phyloP scores from a whole-genome alignment of 2,329 filamentous ascomycete genomes.

The Aspergillus versicolor region DNA sequence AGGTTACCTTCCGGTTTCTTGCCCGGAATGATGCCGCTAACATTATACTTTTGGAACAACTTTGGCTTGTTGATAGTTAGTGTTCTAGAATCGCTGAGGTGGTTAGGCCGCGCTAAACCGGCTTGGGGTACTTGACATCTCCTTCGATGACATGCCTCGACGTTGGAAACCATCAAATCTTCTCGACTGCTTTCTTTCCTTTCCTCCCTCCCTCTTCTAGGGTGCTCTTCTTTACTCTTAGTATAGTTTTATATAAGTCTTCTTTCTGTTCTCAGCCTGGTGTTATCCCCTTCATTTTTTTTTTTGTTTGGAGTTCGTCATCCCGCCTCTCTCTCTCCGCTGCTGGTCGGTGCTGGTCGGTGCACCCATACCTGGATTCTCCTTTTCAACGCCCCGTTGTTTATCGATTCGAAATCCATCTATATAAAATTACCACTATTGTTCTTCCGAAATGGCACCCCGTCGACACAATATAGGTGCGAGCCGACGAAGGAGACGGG shows the following conservation, averaged over 20 bases:
- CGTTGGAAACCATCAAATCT: constrained; percentile 23
- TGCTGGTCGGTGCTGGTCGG: constrained; percentile 17
- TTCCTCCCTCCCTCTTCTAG: constrained; percentile 22
- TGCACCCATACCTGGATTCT: constrained; percentile 15
- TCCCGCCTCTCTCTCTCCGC: constrained; percentile 17
- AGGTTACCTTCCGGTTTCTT: background rate
- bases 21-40: background rate
- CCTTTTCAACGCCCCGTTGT: background rate
- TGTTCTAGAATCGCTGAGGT: constrained; percentile 26
- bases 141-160: constrained; percentile 26
- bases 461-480: constrained; percentile 45
- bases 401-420: background rate
- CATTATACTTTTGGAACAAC: background rate
- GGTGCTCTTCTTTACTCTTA: constrained; percentile 16
- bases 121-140: constrained; percentile 28
- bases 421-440: constrained; percentile 3
- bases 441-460: constrained; percentile 40
- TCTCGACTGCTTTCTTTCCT: constrained; percentile 13
- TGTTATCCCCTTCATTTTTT: constrained; percentile 19
- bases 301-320: constrained; percentile 13
- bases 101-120: constrained; percentile 22
- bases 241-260: background rate
- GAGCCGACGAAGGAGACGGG: constrained; percentile 45
- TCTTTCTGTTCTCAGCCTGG: constrained; percentile 8
- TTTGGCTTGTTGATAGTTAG: no score